A percentile compares a stretch with the other conserved stretches of the same genome.
phyloP scores from a whole-genome alignment of 352 stramenopile genomes.

The Pythium monospermum region DNA sequence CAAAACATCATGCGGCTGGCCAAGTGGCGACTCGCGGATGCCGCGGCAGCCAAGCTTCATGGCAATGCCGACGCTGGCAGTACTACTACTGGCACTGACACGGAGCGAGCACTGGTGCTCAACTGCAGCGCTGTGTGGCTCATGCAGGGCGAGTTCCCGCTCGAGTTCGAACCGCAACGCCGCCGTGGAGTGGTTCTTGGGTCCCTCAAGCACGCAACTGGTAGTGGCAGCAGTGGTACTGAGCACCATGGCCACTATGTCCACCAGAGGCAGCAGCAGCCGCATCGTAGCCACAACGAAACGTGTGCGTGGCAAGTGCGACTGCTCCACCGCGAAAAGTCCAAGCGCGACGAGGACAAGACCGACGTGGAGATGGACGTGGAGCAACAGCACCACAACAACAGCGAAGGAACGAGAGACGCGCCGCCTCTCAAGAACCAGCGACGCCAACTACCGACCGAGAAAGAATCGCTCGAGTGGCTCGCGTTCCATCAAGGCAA shows the following conservation, averaged over 20 bases:
- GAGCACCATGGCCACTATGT: neutral
- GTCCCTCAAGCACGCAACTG: neutral
- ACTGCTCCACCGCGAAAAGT: constrained; percentile 27
- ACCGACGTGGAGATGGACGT: neutral
- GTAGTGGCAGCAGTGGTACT: neutral
- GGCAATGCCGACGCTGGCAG: neutral
- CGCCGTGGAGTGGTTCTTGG: constrained; percentile 12
- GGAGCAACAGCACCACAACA: neutral
- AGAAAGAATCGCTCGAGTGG: constrained; percentile 35
- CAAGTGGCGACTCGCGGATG: constrained; percentile 38
- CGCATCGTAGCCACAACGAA: too few species aligned
- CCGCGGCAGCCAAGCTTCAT: too few species aligned
- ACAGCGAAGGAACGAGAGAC: neutral
- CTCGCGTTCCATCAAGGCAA: constrained; percentile 25
- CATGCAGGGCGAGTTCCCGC: constrained; percentile 3
- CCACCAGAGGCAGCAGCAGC: too few species aligned
- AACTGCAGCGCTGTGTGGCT: constrained; percentile 15
- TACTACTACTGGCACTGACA: neutral
- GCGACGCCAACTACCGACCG: constrained; percentile 19
- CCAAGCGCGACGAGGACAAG: neutral
- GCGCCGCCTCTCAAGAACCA: constrained; percentile 1
- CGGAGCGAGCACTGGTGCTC: constrained; percentile 10
- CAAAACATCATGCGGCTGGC: constrained; percentile 44
- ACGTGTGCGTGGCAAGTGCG: constrained; percentile 43
- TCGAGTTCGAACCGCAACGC: constrained; percentile 13